phyloP scores from a whole-genome alignment of 2,329 filamentous ascomycete species.

The Diaporthe amygdali region DNA sequence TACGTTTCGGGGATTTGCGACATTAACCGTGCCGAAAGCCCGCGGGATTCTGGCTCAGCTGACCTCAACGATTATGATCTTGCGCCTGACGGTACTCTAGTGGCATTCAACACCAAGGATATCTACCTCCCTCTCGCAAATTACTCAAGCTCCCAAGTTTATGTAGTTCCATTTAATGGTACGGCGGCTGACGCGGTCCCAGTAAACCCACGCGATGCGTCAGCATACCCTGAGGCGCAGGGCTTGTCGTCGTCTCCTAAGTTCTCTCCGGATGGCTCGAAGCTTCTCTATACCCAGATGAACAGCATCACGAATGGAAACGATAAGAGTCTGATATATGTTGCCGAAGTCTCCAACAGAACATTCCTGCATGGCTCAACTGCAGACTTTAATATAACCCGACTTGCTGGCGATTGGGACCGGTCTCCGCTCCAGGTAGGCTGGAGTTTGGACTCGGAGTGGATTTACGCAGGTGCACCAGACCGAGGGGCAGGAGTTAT shows the following conservation, averaged over 20 bases:
- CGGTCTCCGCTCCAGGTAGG: conserved; percentile 1
- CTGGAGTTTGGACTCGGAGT: neutral
- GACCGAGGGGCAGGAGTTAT: neutral
- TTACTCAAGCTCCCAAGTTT: neutral
- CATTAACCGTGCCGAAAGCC: neutral
- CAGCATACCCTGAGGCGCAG: neutral
- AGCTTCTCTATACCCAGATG: neutral
- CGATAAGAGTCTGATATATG: neutral
- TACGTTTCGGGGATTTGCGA: neutral
- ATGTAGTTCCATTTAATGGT: neutral
- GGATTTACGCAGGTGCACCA: neutral
- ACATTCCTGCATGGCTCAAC: too few species aligned
- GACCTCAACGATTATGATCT: neutral
- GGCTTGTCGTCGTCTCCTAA: neutral
- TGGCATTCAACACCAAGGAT: neutral
- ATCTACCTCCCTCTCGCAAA: neutral
- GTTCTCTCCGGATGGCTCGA: neutral
- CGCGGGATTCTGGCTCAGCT: neutral
- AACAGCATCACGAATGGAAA: neutral
- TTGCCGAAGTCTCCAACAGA: neutral
- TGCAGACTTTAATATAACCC: neutral
- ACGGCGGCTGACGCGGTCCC: neutral
- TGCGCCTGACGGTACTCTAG: neutral
- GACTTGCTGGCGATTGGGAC: neutral
- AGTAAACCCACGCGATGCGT: neutral